Base-by-base conservation (phyloP, 106 monocot species). In the Platanthera zijinensis region DNA sequence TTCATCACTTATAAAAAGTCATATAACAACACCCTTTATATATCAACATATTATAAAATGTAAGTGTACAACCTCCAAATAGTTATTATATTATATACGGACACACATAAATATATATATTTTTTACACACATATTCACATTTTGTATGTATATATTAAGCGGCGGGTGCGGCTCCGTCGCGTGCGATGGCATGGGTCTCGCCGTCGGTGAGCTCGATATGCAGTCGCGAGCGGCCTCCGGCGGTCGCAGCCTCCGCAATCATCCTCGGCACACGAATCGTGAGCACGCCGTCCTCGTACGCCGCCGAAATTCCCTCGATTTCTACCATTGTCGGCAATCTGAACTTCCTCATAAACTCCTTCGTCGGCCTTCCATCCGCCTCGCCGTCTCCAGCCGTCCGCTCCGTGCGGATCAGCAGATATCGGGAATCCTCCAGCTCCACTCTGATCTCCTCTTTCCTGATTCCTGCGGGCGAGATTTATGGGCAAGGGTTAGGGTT, bases 361-460 rank as follows among this genome's bases (percentile, higher is more conserved):
- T 78, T 79, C 48, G 32, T 68, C 32, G 78, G 57, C 66, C 57
- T 5, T 49, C 67, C 61, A 52, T 76, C 79, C 10, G 7, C 15
- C 5, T 50, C 8, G 17, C 59, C 81, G 0, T 12, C 75, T 25
- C 47, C 67, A 17, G 8, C 69, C 0, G n/a, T 8, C 28, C 51
- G 2, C 61, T 93, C 93, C 22, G 86, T 90, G 50, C 90, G 57
- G 11, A 90, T 90, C 17, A 84, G 76, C 18, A 94, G 28, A 88
- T 94, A 94, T 8, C 63, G 48, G 8, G 86, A 82, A 75, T 90
- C 90, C 79, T 90, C 90, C 74, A 94, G 72, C 80, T 94, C 90
- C 70, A 90, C 93, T 57, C 86, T 83, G 7, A 94, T 85, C 56
- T 94, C 90, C 50, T 90, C 88, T 75, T 85, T 94, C 76, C 78